Conservation (phyloP, 1,284 basidiomycete genomes). For the Ustilago bromivora region DNA sequence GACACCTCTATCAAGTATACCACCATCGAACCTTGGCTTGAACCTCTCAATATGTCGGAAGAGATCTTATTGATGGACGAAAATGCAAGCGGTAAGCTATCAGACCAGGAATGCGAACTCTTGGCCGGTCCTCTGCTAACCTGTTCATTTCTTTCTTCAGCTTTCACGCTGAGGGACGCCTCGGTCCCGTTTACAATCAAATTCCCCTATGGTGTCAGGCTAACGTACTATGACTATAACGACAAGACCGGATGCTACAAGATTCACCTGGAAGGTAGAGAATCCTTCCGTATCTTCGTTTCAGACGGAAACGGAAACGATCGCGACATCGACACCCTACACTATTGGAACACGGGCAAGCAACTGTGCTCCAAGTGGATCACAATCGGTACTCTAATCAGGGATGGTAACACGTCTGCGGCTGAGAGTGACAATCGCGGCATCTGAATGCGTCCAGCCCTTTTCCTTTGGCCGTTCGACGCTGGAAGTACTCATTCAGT, state of each 20-base stretch:
- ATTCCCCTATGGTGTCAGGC: not conserved
- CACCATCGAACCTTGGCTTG: constrained; percentile 4
- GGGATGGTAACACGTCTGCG: not conserved
- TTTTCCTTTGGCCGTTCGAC: no score
- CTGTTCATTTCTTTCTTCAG: not conserved
- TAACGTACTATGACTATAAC: constrained; percentile 20
- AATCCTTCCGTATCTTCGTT: not conserved
- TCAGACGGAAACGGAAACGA: not conserved
- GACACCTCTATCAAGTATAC: not conserved
- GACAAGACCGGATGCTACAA: constrained; percentile 24
- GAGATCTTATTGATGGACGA: constrained; percentile 3
- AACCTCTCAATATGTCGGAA: constrained; percentile 1
- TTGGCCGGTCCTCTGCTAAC: not conserved
- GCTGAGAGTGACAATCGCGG: not conserved
- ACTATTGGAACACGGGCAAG: constrained; percentile 10
- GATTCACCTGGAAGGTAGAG: constrained; percentile 4
- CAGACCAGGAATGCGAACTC: not conserved
- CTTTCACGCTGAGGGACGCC: constrained; percentile 14
- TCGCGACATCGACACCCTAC: constrained; percentile 17
- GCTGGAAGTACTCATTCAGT: no score
- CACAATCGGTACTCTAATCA: not conserved
- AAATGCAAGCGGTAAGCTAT: not conserved
- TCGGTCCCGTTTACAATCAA: constrained; percentile 1
- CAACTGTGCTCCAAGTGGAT: constrained; percentile 18
- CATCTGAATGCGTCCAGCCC: not conserved